Evolutionary conservation across 768 basidiomycete species (phyloP), one percentile per base, ranked within the genome.

Genomic region (Mrakia blollopis): DNA sequence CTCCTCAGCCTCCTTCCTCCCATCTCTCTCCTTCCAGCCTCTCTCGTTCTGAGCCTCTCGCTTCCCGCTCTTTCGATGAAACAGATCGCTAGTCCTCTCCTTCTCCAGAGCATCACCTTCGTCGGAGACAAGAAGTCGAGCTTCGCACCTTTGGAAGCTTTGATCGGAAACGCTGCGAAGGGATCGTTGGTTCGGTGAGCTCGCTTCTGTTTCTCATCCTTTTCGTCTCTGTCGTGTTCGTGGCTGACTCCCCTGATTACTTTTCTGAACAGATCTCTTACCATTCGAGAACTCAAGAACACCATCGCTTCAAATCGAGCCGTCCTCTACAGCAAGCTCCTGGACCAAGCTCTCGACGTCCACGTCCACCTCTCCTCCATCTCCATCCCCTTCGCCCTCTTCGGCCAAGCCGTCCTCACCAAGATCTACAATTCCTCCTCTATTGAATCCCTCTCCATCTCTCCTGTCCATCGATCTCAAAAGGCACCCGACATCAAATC

Each of bases 341-440:
- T 61, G n/a, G 2, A 0, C 25, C 32, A n/a, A 14, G 60, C 60
- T 4, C 60, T 61, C n/a, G 32, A 61, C 60, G 60, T 61, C n/a
- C 60, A 28, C 10, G n/a, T 32, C 18, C n/a, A n/a, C 60, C 60
- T 61, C 60, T 9, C 60, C n/a, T 28, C n/a, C 32, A n/a, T 61
- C n/a, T 61, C 60, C 32, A 61, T 61, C 60, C 60, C 60, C 4
- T 61, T 61, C 60, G 60, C 60, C 30, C 60, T 61, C 60, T n/a
- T 61, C 60, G 18, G 11, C 3, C 60, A 1, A 18, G 18, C n/a
- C 60, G 16, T 32, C 60, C 21, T 61, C n/a, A 16, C 9, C 60
- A 16, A n/a, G 4, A 61, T 61, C 60, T 30, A 61, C 32, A 61
- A 1, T 10, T 61, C 60, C n/a, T 32, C 60, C n/a, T 28, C 60